Percentiles rank a stretch among this genome's conserved stretches.
Evolutionary conservation across 2,329 filamentous ascomycete genomes (phyloP).

Genomic region (Magnaporthiopsis rhizophila): DNA sequence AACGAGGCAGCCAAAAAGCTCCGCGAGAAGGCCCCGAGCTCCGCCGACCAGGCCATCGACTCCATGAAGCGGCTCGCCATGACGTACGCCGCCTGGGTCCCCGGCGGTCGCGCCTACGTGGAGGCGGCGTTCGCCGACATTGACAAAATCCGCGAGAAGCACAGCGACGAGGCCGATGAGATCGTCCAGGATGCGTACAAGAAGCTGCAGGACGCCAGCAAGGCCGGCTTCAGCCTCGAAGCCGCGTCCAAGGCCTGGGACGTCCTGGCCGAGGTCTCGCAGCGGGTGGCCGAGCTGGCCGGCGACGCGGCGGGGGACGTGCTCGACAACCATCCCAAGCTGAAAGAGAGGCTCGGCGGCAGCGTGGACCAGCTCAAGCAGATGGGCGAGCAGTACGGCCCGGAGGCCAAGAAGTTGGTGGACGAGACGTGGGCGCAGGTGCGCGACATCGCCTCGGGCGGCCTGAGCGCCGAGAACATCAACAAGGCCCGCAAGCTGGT

Average conservation of each 20-base stretch:
- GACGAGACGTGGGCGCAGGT: conserved; percentile 64
- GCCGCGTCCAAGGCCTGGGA: conserved; percentile 54
- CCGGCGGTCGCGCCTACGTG: conserved; percentile 60
- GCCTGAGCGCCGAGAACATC: conserved; percentile 43
- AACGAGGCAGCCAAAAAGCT: conserved; percentile 53
- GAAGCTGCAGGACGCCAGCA: conserved; percentile 55
- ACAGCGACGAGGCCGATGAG: conserved; percentile 61
- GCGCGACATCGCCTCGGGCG: conserved; percentile 53
- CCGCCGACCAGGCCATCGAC: conserved; percentile 57
- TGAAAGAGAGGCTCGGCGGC: conserved; percentile 65
- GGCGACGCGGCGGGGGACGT: conserved; percentile 57
- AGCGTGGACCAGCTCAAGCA: conserved; percentile 61
- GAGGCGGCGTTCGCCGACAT: conserved; percentile 64
- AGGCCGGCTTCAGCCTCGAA: conserved; percentile 52
- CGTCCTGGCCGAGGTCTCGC: conserved; percentile 53
- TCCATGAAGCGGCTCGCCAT: conserved; percentile 32
- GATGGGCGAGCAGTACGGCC: conserved; percentile 61
- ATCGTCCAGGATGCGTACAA: conserved; percentile 60
- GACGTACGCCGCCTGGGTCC: conserved; percentile 64
- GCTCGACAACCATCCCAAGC: conserved; percentile 62
- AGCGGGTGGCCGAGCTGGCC: conserved; percentile 51
- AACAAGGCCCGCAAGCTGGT: conserved; percentile 54
- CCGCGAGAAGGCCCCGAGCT: conserved; percentile 49
- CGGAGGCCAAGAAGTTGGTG: conserved; percentile 68
- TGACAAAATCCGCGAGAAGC: conserved; percentile 58